Conservation (phyloP, 164 flowering plant genomes). For the Chloranthus sessilifolius region DNA sequence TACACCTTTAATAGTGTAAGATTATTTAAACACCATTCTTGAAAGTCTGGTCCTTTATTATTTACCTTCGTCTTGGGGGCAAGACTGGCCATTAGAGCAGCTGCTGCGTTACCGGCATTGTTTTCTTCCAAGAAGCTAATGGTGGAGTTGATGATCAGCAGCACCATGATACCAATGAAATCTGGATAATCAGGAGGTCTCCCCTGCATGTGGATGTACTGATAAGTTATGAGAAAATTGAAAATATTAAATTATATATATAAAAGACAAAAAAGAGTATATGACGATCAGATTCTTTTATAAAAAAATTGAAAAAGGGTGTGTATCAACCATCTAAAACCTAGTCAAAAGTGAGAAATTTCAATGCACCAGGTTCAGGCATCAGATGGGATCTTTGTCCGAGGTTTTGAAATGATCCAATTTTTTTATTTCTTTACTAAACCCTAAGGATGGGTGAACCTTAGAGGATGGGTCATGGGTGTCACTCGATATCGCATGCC, state of each 20-base stretch:
- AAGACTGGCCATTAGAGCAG: constrained; percentile 87
- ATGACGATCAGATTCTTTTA: neutral
- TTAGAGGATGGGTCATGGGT: no score
- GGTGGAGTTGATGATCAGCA: constrained; percentile 80
- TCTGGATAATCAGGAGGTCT: constrained; percentile 85
- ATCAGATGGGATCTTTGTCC: no score
- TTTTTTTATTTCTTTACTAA: no score
- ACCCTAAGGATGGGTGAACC: no score
- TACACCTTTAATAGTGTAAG: neutral
- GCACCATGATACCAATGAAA: constrained; percentile 58
- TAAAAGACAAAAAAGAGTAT: neutral
- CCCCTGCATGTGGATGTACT: constrained; percentile 32
- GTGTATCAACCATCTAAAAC: neutral
- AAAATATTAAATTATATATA: neutral
- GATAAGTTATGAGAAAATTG: neutral
- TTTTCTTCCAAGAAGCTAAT: constrained; percentile 89
- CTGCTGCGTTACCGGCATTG: constrained; percentile 91
- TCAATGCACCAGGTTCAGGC: neutral
- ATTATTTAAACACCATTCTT: no score
- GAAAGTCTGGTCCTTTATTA: no score
- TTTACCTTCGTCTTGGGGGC: constrained; percentile 87
- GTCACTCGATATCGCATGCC: no score
- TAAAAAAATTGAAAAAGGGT: neutral
- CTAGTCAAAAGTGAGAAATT: neutral
- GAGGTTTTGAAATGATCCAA: no score